Evolutionary conservation across 1,284 basidiomycete genomes (phyloP).

Genomic region (Cryptococcus jaspeensis): DNA sequence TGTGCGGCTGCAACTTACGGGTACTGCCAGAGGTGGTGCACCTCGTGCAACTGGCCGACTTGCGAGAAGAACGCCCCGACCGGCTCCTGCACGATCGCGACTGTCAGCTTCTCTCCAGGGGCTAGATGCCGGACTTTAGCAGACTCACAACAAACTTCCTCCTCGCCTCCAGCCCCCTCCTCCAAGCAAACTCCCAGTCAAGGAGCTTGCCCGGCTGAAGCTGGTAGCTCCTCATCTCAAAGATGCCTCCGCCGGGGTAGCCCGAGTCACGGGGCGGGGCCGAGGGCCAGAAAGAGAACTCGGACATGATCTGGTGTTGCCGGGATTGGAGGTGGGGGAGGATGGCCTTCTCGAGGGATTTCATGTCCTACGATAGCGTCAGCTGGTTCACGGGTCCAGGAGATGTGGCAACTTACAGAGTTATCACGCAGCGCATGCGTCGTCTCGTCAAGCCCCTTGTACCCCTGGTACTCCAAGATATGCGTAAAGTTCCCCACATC

Average conservation of each 20-base stretch:
- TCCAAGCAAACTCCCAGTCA: slow-evolving; percentile 92
- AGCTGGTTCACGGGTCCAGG: neutral
- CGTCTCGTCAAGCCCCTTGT: slow-evolving; percentile 70
- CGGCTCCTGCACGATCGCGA: slow-evolving; percentile 58
- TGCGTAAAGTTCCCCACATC: slow-evolving; percentile 72
- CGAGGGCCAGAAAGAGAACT: slow-evolving; percentile 91
- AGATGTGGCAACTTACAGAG: neutral
- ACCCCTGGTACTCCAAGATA: slow-evolving; percentile 86
- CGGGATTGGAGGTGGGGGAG: slow-evolving; percentile 70
- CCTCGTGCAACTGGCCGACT: slow-evolving; percentile 81
- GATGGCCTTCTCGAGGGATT: slow-evolving; percentile 53
- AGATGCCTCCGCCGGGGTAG: slow-evolving; percentile 70
- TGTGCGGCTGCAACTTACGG: slow-evolving; percentile 58
- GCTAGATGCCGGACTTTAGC: neutral
- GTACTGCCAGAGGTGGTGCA: slow-evolving; percentile 94
- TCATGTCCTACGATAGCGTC: slow-evolving; percentile 20
- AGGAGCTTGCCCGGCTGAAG: slow-evolving; percentile 73
- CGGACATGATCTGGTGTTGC: slow-evolving; percentile 76
- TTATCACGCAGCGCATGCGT: slow-evolving; percentile 8
- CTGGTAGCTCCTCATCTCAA: slow-evolving; percentile 80
- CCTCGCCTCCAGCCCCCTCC: slow-evolving; percentile 82
- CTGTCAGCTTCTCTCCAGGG: neutral
- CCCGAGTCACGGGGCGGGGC: slow-evolving; percentile 69
- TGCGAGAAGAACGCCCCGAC: slow-evolving; percentile 94
- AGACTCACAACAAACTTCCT: slow-evolving; percentile 65